Conservation (phyloP, 1,139 yeast species). For the Candida freyschussii region DNA sequence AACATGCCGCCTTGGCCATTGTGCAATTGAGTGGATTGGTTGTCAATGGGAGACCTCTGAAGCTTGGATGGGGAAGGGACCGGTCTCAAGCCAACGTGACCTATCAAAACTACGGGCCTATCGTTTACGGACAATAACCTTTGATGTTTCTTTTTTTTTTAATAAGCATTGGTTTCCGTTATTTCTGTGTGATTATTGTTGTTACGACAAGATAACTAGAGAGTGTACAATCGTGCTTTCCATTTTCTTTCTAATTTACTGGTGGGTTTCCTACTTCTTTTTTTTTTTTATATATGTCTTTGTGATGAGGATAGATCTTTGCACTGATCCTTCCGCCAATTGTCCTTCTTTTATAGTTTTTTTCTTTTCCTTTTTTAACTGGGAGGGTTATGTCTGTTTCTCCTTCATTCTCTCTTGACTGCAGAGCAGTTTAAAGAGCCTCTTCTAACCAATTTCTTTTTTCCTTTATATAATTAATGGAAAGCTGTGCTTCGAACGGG, state of each 20-base stretch:
- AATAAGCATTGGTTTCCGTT: background rate
- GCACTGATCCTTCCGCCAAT: no score
- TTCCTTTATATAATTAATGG: no score
- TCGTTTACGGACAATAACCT: slow-evolving; percentile 31
- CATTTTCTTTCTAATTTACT: background rate
- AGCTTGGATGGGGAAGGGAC: slow-evolving; percentile 87
- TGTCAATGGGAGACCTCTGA: slow-evolving; percentile 73
- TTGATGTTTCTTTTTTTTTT: background rate
- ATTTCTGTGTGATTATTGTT: background rate
- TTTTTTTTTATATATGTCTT: no score
- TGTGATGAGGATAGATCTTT: no score
- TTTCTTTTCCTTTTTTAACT: no score
- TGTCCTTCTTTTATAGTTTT: no score
- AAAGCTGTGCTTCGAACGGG: no score
- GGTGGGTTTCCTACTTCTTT: background rate
- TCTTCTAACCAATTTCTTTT: no score
- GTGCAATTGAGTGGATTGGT: slow-evolving; percentile 73
- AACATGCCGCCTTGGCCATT: slow-evolving; percentile 84
- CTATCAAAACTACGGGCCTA: slow-evolving; percentile 33
- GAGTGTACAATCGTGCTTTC: background rate
- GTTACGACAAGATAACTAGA: no score
- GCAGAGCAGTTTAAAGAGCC: no score
- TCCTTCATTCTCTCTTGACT: no score
- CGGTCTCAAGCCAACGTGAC: slow-evolving; percentile 37
- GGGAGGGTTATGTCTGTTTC: no score